Conservation (phyloP, 2,329 filamentous ascomycete species). For the Cadophora sp. region DNA sequence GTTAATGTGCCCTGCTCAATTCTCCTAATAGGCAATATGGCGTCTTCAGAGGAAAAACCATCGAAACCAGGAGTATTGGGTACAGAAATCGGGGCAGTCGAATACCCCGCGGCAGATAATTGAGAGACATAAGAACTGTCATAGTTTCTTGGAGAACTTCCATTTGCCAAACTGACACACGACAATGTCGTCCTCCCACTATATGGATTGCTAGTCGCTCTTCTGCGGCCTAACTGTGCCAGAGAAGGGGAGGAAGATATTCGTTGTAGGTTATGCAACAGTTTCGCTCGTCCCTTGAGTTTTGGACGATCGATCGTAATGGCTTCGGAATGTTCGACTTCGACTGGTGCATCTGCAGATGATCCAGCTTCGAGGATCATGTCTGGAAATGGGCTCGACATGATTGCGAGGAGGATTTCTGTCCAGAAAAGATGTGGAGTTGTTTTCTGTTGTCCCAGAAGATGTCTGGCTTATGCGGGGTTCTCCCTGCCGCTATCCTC, state of each 20-base stretch:
- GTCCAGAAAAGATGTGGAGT: not conserved
- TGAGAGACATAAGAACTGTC: conserved; percentile 39
- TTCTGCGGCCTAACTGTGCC: conserved; percentile 39
- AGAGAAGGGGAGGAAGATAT: conserved; percentile 46
- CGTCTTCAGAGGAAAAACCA: conserved; percentile 35
- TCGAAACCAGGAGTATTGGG: conserved; percentile 40
- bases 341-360: conserved; percentile 28
- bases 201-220: conserved; percentile 44
- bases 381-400: conserved; percentile 36
- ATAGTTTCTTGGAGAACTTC: conserved; percentile 37
- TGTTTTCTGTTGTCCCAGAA: conserved; percentile 5
- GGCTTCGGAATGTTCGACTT: conserved; percentile 39
- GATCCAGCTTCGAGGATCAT: conserved; percentile 32
- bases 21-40: conserved; percentile 32
- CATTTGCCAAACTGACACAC: conserved; percentile 42
- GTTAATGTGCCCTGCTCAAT: conserved; percentile 32
- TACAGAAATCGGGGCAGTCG: conserved; percentile 42
- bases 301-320: conserved; percentile 40
- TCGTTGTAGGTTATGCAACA: conserved; percentile 43
- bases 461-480: conserved; percentile 14
- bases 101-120: conserved; percentile 36
- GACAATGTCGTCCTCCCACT: conserved; percentile 39
- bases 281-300: conserved; percentile 42
- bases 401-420: conserved; percentile 14
- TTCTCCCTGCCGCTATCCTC: conserved; percentile 4